Base-by-base conservation (phyloP, 106 monocot species). In the Xerophyta viscosa region DNA sequence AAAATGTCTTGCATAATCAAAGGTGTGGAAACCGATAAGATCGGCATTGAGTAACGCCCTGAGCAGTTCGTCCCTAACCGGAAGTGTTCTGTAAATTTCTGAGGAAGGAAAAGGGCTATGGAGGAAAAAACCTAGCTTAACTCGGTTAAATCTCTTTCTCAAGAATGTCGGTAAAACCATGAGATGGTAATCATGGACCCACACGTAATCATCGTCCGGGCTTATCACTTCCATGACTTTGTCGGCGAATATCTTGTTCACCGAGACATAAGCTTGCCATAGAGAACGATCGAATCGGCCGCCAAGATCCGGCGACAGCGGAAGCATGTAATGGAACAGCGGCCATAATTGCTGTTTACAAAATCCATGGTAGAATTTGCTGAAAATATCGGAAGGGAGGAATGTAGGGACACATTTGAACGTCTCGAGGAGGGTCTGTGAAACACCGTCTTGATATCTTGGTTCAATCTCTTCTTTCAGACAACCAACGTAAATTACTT, bases 131-230 rank as follows among this genome's bases (percentile, higher is more conserved):
- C 76, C 76, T 25, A 77, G 70, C 66, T 77, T 77, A 26, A 70
- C 55, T 43, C 76, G 58, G 33, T 70, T 77, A 33, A 77, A 77
- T 33, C 76, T 65, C 55, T 77, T 77, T 20, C 76, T 60, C 31
- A 77, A 50, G 25, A 76, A 70, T 17, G 76, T 77, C 0, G 76
- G 76, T 26, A 77, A 41, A 1, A 77, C 64, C 76, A 77, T 77
- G 14, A 77, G 56, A 57, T 77, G 76, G 39, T 77, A 77, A 29
- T 77, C 76, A 57, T 77, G 76, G 22, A 77, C 76, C 76, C 76
- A 77, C 3, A 77, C 76, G 29, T 55, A 70, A 46, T 76, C 76
- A 15, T 76, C 76, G 3, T 76, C 76, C 0, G 76, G 76, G 53
- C 48, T 76, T 39, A 76, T 70, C 5, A 77, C 76, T 46, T 77